phyloP scores from a whole-genome alignment of 2,329 filamentous ascomycete genomes.

The Colletotrichum higginsianum region DNA sequence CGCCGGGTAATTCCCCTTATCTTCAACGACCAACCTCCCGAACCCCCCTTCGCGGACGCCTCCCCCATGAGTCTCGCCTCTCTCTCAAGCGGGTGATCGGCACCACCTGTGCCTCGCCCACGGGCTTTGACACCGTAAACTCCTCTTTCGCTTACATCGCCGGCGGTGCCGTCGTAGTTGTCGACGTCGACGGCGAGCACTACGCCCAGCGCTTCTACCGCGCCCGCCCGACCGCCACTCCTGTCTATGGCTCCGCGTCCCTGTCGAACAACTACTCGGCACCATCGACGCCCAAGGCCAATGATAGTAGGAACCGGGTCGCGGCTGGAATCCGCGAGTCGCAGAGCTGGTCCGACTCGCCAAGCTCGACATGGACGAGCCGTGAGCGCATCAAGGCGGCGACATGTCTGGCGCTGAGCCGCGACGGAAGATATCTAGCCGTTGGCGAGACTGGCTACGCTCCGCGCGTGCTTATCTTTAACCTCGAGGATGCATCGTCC shows the following conservation, averaged over 20 bases:
- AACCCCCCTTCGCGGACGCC: slow-evolving; percentile 71
- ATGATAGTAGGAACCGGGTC: slow-evolving; percentile 73
- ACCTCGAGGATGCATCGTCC: slow-evolving; percentile 82
- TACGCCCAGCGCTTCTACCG: slow-evolving; percentile 90
- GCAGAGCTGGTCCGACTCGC: slow-evolving; percentile 73
- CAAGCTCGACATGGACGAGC: slow-evolving; percentile 82
- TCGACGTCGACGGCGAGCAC: slow-evolving; percentile 79
- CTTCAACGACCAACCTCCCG: slow-evolving; percentile 70
- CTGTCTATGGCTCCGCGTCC: slow-evolving; percentile 71
- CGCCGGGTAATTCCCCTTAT: slow-evolving; percentile 84
- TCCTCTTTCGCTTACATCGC: slow-evolving; percentile 91
- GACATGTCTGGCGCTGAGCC: slow-evolving; percentile 90
- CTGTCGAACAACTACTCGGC: slow-evolving; percentile 63
- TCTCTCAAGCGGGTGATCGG: slow-evolving; percentile 89
- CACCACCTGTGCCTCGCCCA: slow-evolving; percentile 87
- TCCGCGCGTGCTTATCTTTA: slow-evolving; percentile 92
- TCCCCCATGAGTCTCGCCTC: slow-evolving; percentile 70
- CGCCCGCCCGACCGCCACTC: slow-evolving; percentile 83
- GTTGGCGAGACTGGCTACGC: slow-evolving; percentile 97
- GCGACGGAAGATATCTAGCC: slow-evolving; percentile 88
- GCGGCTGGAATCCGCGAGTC: slow-evolving; percentile 63
- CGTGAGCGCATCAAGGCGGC: slow-evolving; percentile 95
- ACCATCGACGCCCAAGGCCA: slow-evolving; percentile 71
- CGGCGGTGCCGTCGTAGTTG: slow-evolving; percentile 92
- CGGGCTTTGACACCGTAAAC: slow-evolving; percentile 86